These are phyloP conservation scores for Cryptosporidium sp. DNA, from an alignment of 169 alveolate genomes.

Conservation along the genomic window DNA sequence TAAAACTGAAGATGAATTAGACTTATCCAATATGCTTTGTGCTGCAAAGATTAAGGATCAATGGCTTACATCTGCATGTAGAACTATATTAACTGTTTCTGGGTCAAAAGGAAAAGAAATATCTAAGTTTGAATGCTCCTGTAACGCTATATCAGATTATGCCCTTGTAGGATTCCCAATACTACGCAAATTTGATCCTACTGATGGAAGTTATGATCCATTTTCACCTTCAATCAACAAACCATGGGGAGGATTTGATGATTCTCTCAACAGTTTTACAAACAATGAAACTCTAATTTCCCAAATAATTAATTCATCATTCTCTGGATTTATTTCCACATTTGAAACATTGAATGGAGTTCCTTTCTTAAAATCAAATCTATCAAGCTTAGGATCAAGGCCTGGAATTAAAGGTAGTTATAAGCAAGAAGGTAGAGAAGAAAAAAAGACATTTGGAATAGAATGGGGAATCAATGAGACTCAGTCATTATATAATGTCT, in stretches of 20 bases:
- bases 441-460: slow-evolving; percentile 51
- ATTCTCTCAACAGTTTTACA: slow-evolving; percentile 38
- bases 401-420: slow-evolving; percentile 41
- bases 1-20: slow-evolving; percentile 32
- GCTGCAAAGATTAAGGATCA: slow-evolving; percentile 46
- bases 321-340: slow-evolving; percentile 59
- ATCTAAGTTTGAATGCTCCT: slow-evolving; percentile 39
- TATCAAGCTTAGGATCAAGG: neutral
- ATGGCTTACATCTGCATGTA: slow-evolving; percentile 49
- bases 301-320: slow-evolving; percentile 44
- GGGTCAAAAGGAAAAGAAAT: slow-evolving; percentile 49
- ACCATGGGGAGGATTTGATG: slow-evolving; percentile 74
- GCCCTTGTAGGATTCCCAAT: slow-evolving; percentile 56
- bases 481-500: slow-evolving; percentile 23
- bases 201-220: slow-evolving; percentile 68
- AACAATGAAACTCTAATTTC: slow-evolving; percentile 42
- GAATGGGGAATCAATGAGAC: slow-evolving; percentile 74
- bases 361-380: slow-evolving; percentile 12
- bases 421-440: slow-evolving; percentile 67
- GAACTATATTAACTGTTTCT: slow-evolving; percentile 20
- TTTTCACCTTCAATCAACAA: slow-evolving; percentile 69
- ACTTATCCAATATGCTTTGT: slow-evolving; percentile 40
- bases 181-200: neutral
- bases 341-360: slow-evolving; percentile 34
- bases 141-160: slow-evolving; percentile 64